phyloP scores from a whole-genome alignment of 208 protist genomes.

The Herpetomonas tarakana region DNA sequence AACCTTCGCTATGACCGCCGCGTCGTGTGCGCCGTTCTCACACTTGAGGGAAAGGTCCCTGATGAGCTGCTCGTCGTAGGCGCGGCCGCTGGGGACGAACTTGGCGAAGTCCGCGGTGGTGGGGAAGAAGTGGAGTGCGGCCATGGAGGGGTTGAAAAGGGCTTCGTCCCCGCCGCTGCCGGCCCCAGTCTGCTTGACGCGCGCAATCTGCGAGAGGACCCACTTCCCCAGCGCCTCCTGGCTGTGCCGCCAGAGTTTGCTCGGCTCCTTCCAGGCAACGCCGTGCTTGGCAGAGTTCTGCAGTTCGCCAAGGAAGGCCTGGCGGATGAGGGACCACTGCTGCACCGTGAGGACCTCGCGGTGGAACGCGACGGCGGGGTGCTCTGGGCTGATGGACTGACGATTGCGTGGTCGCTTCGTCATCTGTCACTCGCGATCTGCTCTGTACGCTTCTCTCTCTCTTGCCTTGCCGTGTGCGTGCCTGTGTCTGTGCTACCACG shows the following conservation, averaged over 20 bases:
- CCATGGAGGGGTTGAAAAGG: slow-evolving; percentile 12
- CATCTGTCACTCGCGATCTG: too few relatives aligned
- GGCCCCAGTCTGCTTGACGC: slow-evolving; percentile 16
- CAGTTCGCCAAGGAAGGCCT: slow-evolving; percentile 61
- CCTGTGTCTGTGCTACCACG: too few relatives aligned
- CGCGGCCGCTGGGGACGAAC: slow-evolving; percentile 6
- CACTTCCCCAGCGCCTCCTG: slow-evolving; percentile 88
- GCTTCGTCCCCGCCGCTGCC: not conserved
- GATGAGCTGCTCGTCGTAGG: slow-evolving; percentile 83
- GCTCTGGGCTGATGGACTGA: slow-evolving; percentile 4
- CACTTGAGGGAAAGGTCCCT: slow-evolving; percentile 83
- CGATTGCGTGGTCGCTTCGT: not conserved
- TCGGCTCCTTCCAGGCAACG: slow-evolving; percentile 59
- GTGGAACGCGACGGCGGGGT: slow-evolving; percentile 74
- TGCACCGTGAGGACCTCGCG: slow-evolving; percentile 73
- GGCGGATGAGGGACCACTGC: slow-evolving; percentile 64
- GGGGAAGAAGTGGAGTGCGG: slow-evolving; percentile 38
- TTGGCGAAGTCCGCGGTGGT: slow-evolving; percentile 12
- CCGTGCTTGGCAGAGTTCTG: slow-evolving; percentile 15
- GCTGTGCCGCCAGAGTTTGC: slow-evolving; percentile 83
- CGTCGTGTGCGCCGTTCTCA: slow-evolving; percentile 26
- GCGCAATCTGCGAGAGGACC: slow-evolving; percentile 81
- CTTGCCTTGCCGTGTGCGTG: too few relatives aligned
- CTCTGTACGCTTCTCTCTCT: too few relatives aligned
- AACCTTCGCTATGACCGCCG: slow-evolving; percentile 30